Base-by-base conservation (phyloP, 106 monocot genomes). In the Apostasia shenzhenica region DNA sequence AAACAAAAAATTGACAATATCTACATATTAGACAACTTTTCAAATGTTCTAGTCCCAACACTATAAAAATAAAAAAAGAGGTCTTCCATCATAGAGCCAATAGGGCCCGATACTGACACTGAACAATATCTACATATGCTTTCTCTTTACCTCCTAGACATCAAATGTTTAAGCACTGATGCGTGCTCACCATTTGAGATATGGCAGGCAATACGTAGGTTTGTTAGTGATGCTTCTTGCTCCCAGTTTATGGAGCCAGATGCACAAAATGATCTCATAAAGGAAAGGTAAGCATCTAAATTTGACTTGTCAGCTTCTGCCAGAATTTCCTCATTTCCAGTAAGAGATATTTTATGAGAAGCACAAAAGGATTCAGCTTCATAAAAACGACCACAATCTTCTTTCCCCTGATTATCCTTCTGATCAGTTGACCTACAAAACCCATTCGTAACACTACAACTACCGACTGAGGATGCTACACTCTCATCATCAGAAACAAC, bases 151-250 rank as follows among this genome's bases (percentile, higher is more conserved):
- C 26, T 26, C 26, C 26, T 26, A 49, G n/a, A 37, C 14, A 3
- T 43, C 43, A 90, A 59, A 71, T 83, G 68, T 70, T 73, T 84
- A 63, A 87, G 58, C 80, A 77, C 82, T 54, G 54, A 62, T 72
- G 78, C 57, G 67, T 87, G 87, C 66, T 91, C 91, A 74, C 88
- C 91, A 80, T 74, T 78, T 56, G 91, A 85, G 75, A 91, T 81
- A 51, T 91, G 79, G 45, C 84, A 84, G 60, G 55, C 48, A 57
- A 78, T 66, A 10, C 87, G 87, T 39, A 91, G 87, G 48, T 91
- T 70, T 56, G 87, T 80, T 72, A 91, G 46, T 71, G 82, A 65
- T 67, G 59, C 67, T 79, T 87, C 91, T 67, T 80, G 66, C 66
- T 82, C 82, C 91, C 91, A 91, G 67, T 73, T 88, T 46, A 91